A percentile compares a stretch with the other conserved stretches of the same genome.
phyloP scores from a whole-genome alignment of 805 yeast species.

The Sungouiozyma intestinalis region DNA sequence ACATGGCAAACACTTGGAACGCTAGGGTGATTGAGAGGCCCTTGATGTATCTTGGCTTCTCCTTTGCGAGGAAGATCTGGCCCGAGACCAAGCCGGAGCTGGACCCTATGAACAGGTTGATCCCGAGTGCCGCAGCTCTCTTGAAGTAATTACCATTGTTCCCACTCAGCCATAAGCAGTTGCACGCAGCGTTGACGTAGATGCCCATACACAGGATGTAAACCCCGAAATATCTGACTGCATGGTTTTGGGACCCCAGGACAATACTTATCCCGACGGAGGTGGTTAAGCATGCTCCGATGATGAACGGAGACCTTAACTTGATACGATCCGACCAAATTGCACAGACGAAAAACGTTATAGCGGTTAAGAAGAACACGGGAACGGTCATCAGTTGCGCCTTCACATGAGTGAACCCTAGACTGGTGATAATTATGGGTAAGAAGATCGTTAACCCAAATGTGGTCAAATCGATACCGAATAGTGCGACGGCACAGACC shows the following conservation, averaged over 20 bases:
- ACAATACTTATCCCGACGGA: slow-evolving; percentile 28
- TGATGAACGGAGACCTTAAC: slow-evolving; percentile 34
- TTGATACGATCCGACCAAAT: slow-evolving; percentile 46
- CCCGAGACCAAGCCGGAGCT: slow-evolving; percentile 32
- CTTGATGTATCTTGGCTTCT: slow-evolving; percentile 32
- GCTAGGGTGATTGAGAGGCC: slow-evolving; percentile 37
- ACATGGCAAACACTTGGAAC: slow-evolving; percentile 33
- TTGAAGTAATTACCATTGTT: slow-evolving; percentile 32
- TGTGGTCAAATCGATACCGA: slow-evolving; percentile 32
- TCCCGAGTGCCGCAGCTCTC: slow-evolving; percentile 32
- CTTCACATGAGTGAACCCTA: slow-evolving; percentile 48
- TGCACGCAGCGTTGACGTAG: slow-evolving; percentile 31
- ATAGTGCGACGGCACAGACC: slow-evolving; percentile 28
- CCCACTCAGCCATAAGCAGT: slow-evolving; percentile 33
- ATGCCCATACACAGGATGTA: slow-evolving; percentile 32
- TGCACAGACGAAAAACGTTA: slow-evolving; percentile 52
- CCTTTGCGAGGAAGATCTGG: slow-evolving; percentile 28
- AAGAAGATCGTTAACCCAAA: slow-evolving; percentile 35
- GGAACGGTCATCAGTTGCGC: slow-evolving; percentile 79
- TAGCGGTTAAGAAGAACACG: slow-evolving; percentile 76
- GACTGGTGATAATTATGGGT: slow-evolving; percentile 28
- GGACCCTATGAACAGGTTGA: slow-evolving; percentile 29
- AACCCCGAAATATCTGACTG: slow-evolving; percentile 32
- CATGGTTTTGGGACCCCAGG: slow-evolving; percentile 25
- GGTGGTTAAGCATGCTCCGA: slow-evolving; percentile 27